Evolutionary conservation across 1,139 yeast genomes (phyloP).

Genomic region (Taphrina confusa): DNA sequence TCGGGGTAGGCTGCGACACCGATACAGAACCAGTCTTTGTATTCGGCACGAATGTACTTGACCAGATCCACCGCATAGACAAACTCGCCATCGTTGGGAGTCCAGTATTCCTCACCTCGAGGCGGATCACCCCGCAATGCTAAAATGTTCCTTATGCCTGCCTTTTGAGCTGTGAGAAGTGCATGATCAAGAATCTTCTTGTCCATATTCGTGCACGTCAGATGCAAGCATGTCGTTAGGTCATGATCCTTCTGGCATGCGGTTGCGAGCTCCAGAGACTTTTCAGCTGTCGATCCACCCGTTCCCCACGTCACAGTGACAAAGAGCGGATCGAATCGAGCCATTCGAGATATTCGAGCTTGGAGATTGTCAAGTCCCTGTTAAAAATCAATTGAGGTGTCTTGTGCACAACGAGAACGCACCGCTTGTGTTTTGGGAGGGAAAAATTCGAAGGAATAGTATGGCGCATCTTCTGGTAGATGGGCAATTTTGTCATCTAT

Average conservation of each 20-base stretch:
- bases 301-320: constrained; percentile 99
- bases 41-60: constrained; percentile 63
- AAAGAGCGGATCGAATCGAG: constrained; percentile 81
- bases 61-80: constrained; percentile 81
- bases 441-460: constrained; percentile 88
- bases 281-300: constrained; percentile 89
- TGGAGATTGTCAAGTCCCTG: constrained; percentile 77
- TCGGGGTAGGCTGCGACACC: constrained; percentile 97
- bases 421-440: constrained; percentile 89
- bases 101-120: constrained; percentile 69
- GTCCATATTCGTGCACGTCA: constrained; percentile 94
- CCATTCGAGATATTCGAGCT: constrained; percentile 86
- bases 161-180: constrained; percentile 64
- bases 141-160: constrained; percentile 80
- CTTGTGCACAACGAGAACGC: constrained; percentile 41
- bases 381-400: not conserved
- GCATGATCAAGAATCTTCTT: constrained; percentile 75
- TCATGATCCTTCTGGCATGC: constrained; percentile 75
- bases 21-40: constrained; percentile 77
- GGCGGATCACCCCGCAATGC: constrained; percentile 97
- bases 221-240: constrained; percentile 84
- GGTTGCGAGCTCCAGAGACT: constrained; percentile 78
- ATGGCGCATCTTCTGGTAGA: constrained; percentile 58
- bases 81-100: constrained; percentile 55
- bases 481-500: constrained; percentile 54